These are phyloP conservation scores for Celoporthe dispersa DNA, from an alignment of 2,329 filamentous ascomycete species.

Conservation along the genomic window DNA sequence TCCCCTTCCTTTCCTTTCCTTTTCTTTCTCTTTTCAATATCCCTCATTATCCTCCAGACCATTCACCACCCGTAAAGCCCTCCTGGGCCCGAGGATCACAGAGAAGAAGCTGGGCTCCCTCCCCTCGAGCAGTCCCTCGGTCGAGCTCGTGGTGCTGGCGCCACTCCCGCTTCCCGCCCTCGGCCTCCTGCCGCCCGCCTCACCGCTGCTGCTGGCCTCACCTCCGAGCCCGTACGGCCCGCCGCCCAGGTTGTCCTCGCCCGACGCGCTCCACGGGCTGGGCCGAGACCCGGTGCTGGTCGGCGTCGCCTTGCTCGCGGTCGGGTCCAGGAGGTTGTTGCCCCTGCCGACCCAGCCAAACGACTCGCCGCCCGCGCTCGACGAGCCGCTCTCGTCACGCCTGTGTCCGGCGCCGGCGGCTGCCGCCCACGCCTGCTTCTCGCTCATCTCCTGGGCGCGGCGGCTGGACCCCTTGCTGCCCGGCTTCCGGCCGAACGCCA, in stretches of 20 bases:
- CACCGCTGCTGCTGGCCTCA: slow-evolving; percentile 32
- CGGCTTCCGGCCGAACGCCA: slow-evolving; percentile 36
- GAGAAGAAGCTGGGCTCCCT: slow-evolving; percentile 67
- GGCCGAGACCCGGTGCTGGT: slow-evolving; percentile 25
- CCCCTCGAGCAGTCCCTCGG: slow-evolving; percentile 44
- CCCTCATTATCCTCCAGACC: slow-evolving; percentile 36
- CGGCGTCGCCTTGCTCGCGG: slow-evolving; percentile 32
- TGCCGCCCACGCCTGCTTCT: slow-evolving; percentile 24
- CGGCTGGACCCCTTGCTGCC: slow-evolving; percentile 6
- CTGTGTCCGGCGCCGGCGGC: slow-evolving; percentile 13
- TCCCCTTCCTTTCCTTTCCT: neutral
- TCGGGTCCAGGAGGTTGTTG: slow-evolving; percentile 33
- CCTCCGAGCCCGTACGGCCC: slow-evolving; percentile 34
- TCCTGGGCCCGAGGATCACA: slow-evolving; percentile 64
- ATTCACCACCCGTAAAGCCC: slow-evolving; percentile 69
- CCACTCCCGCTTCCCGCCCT: slow-evolving; percentile 41
- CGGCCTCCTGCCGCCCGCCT: slow-evolving; percentile 29
- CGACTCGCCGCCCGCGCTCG: slow-evolving; percentile 31
- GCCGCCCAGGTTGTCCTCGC: slow-evolving; percentile 23
- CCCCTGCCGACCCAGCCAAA: slow-evolving; percentile 33
- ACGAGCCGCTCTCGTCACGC: slow-evolving; percentile 20
- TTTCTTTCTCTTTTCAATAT: slow-evolving; percentile 10
- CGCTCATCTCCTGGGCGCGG: neutral
- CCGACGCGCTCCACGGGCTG: slow-evolving; percentile 20
- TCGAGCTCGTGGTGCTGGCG: slow-evolving; percentile 43